Base-by-base conservation (phyloP, 2,329 filamentous ascomycete genomes). In the Colletotrichum sp. region DNA sequence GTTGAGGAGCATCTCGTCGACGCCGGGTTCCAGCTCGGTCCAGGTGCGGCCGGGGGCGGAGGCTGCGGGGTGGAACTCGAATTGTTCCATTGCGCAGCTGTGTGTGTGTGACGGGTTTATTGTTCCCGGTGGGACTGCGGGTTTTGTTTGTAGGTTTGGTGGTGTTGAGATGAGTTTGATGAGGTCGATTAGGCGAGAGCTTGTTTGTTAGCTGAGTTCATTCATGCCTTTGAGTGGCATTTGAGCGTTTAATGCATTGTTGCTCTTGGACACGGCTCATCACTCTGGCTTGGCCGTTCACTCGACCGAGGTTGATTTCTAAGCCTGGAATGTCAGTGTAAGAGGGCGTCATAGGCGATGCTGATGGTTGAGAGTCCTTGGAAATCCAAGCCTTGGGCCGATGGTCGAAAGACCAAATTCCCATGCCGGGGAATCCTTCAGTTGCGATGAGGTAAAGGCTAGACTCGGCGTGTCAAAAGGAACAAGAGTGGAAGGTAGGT, bases 1-100 rank as follows among this genome's bases (percentile, higher is more conserved):
- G 75, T 86, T 85, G 48, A 85, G 78, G 3, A 82, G 55, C 73
- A 85, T 78, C 70, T 85, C 83, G 75, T 83, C 82, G 66, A 86
- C 82, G 36, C 82, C 82, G 26, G 82, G 78, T 7, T 81, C 81
- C 36, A 84, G 77, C 15, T 80, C 56, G 9, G 66, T 64, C 80
- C 81, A 82, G 32, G 61, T 32, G 64, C 78, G 79, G 58, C 70
- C 61, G 56, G 76, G 67, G 21, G 68, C 72, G 24, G 78, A 71
- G n/a, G 78, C 73, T 24, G 80, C 78, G 72, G 78, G 61, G 66
- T 81, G 81, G 65, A 81, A 80, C 69, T 80, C 80, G 70, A 81
- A 79, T 62, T 80, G 78, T 56, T 82, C 80, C 80, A 81, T 80
- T 43, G 32, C 61, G n/a, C n/a, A 2, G 58, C 18, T 61, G 10